A percentile compares a stretch with the other conserved stretches of the same genome.
phyloP scores from a whole-genome alignment of 108 stramenopile genomes.

The Cyclotella sp. region DNA sequence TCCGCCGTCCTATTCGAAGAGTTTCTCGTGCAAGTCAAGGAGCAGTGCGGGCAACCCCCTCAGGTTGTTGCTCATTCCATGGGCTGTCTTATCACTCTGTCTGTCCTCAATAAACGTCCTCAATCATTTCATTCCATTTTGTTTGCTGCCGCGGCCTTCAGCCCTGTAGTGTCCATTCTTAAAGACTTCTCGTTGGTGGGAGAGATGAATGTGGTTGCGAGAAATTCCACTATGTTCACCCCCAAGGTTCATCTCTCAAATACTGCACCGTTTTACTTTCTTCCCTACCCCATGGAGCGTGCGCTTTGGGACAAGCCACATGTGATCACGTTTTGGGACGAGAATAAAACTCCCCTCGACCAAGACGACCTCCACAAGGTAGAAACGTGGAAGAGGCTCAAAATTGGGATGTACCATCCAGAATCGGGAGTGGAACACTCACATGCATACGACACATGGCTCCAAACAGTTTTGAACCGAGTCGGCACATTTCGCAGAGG shows the following conservation, averaged over 20 bases:
- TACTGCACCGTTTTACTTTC: background rate
- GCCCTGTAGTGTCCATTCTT: background rate
- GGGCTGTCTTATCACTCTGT: slow-evolving; percentile 23
- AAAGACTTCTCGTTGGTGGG: background rate
- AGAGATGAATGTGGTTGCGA: background rate
- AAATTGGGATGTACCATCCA: background rate
- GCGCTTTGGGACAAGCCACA: background rate
- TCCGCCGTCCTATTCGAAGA: slow-evolving; percentile 18
- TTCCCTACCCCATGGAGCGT: background rate
- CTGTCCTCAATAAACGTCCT: slow-evolving; percentile 16
- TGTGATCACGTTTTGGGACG: background rate
- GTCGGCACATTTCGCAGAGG: background rate
- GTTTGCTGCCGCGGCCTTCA: background rate
- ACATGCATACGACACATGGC: background rate
- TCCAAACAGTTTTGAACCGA: background rate
- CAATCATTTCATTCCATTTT: slow-evolving; percentile 2
- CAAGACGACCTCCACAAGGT: background rate
- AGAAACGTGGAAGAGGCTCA: background rate
- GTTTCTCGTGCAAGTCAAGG: background rate
- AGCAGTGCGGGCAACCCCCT: slow-evolving; percentile 3
- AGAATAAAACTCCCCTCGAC: background rate
- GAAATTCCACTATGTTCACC: background rate
- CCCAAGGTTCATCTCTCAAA: background rate
- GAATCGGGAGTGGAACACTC: background rate
- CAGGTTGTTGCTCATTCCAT: slow-evolving; percentile 29